Base-by-base conservation (phyloP, 495 filamentous ascomycete genomes). In the Aspergillus taichungensis region DNA sequence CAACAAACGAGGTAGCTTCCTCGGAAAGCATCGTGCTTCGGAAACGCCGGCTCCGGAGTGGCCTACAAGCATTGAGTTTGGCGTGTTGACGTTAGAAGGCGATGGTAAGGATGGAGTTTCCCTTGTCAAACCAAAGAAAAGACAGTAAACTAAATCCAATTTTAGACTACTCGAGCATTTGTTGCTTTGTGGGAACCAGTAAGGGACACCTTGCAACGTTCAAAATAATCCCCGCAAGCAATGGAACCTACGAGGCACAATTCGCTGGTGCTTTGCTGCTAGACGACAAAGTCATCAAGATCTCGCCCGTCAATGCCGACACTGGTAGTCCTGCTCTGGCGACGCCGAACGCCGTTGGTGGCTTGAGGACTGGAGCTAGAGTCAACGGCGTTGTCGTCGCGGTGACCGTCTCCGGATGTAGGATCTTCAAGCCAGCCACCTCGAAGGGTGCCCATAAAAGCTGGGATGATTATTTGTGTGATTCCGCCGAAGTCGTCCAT, bases 141-240 rank as follows among this genome's bases (percentile, higher is more conserved):
- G 13, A 8, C 8, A 24, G 5, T n/a, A 35, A 43, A 48, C 63
- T 66, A 47, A 68, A 39, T 6, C 39, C 12, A 29, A 38, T 27
- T 44, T 8, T 42, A 78, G 83, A 86, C 49, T 98, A 94, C 56
- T 95, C 91, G 6, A 94, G 87, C 52, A 94, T 98, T 43, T 80
- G 83, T 37, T 84, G 90, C 52, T 95, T 96, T 55, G 84, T 92
- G 4, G 92, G 94, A 8, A 97, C 91, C 0, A 89, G 83, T 53
- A 54, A 79, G 31, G 92, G 92, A 13, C 83, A 83, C 46, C 66
- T 96, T 28, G 79, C 79, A 13, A 96, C 92, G 0, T 90, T 97
- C 67, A 95, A 92, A 65, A 69, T 98, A 12, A 67, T 97, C 6
- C 92, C 92, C 3, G 70, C 79, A 6, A 62, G 72, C 2, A 72